Evolutionary conservation across 1,284 basidiomycete genomes (phyloP), one percentile per base, ranked within the genome.

Genomic region (Ceratobasidium sp.): DNA sequence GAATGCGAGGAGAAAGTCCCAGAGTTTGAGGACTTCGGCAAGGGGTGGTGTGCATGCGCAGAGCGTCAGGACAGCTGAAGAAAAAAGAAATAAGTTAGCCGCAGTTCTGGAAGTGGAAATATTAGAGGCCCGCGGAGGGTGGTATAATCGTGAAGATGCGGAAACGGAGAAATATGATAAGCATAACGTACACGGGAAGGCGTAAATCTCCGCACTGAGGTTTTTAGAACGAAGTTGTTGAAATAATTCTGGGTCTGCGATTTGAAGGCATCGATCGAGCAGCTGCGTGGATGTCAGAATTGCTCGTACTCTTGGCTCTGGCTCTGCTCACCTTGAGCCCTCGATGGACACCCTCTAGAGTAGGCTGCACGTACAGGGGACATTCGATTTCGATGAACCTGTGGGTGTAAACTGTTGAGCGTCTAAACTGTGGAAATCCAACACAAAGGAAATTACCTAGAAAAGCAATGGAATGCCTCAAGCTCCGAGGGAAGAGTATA

Each of bases 1-100:
- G 80, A 96, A 98, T 0, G 96, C 95, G 37, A 98, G 87, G 14
- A 99, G 87, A 81, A 98, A 99, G 82, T 99, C 97, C 97, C 97
- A 99, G 63, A 99, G 84, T 78, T 92, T 91, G 19, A 98, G 85
- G 13, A 98, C 96, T 84, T 98, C 92, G 79, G 95, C 92, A 0
- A 99, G 85, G 0, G 97, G 97, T 1, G 96, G 96, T 16, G 97
- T 98, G 80, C 96, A 98, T 11, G 96, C 97, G 81, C 96, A 98
- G 34, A 98, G 84, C 0, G 97, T 99, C 76, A 99, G 86, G 29
- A 98, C 90, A 73, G 96, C 95, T 97, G 77, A 74, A 41, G 48
- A 75, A 41, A 73, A 22, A 62, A 34, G 37, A 74, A 39, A 9
- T 71, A 29, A 43, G 58, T 29, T 56, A 49, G 43, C n/a, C 56